These are phyloP conservation scores for Vicia sativa DNA, from an alignment of 306 rosid species.

Conservation along the genomic window DNA sequence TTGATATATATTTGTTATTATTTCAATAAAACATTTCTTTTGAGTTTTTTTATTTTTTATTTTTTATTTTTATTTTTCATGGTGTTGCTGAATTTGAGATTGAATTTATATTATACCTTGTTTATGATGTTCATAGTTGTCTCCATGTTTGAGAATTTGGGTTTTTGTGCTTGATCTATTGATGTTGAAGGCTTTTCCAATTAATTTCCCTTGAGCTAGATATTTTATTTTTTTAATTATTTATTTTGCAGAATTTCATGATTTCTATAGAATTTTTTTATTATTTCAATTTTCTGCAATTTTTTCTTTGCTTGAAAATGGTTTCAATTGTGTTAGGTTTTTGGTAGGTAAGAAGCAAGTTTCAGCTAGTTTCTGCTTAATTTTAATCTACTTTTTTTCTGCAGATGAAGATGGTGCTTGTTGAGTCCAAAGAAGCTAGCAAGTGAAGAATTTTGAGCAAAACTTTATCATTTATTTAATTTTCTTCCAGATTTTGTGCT, in stretches of 20 bases:
- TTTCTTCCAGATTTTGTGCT: constrained; percentile 35
- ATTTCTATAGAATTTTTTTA: constrained; percentile 16
- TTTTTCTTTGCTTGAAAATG: constrained; percentile 38
- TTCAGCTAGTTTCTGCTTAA: constrained; percentile 21
- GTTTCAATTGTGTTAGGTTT: constrained; percentile 50
- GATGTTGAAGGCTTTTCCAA: constrained; percentile 15
- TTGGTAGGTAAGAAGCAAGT: constrained; percentile 66
- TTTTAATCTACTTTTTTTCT: neutral
- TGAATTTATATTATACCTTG: neutral
- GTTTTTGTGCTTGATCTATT: constrained; percentile 45
- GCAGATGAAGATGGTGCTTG: constrained; percentile 41
- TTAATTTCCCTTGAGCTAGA: constrained; percentile 27
- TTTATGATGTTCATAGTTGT: constrained; percentile 24
- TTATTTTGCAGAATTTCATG: constrained; percentile 16
- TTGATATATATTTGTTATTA: neutral
- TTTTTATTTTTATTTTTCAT: neutral
- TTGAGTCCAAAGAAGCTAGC: constrained; percentile 31
- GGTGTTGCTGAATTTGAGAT: constrained; percentile 35
- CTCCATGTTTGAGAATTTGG: constrained; percentile 4
- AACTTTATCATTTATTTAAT: constrained; percentile 1
- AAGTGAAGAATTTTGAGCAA: constrained; percentile 38
- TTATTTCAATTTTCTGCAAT: constrained; percentile 31
- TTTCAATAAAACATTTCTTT: neutral
- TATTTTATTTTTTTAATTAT: neutral
- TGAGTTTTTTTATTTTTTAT: neutral